Percentiles rank a stretch among this genome's conserved stretches.
Conservation (phyloP, 371 early-diverging fungal genomes). For the Neoconidiobolus thromboides region DNA sequence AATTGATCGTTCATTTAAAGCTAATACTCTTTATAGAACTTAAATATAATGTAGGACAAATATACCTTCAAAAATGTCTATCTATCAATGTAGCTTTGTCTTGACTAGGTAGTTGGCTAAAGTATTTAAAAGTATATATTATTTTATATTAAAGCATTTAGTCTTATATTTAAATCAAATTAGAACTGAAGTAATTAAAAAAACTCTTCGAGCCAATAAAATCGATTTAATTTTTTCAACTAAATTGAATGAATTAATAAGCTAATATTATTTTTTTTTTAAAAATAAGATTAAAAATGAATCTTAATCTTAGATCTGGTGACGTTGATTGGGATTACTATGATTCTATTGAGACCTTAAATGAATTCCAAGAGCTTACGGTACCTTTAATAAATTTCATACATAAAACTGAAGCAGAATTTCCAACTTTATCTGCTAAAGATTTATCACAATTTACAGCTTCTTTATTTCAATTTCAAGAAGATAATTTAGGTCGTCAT, state of each 20-base stretch:
- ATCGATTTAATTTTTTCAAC: background rate
- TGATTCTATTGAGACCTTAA: slow-evolving; percentile 6
- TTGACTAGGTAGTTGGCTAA: too few species aligned
- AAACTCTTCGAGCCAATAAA: background rate
- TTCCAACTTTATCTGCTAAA: slow-evolving; percentile 20
- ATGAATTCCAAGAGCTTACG: slow-evolving; percentile 21
- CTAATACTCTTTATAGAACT: background rate
- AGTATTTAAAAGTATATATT: too few species aligned
- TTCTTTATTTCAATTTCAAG: slow-evolving; percentile 40
- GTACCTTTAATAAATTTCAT: slow-evolving; percentile 21
- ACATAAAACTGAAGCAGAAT: slow-evolving; percentile 13
- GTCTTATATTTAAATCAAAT: background rate
- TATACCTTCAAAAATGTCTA: background rate
- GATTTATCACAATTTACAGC: slow-evolving; percentile 31
- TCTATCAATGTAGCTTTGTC: background rate
- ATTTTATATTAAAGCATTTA: background rate
- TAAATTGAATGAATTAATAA: background rate
- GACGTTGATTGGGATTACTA: slow-evolving; percentile 5
- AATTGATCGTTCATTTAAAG: background rate
- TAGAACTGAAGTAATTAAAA: background rate
- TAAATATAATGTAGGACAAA: background rate
- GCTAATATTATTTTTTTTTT: background rate
- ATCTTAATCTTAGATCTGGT: background rate
- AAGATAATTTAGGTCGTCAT: slow-evolving; percentile 27
- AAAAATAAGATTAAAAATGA: too few species aligned